These are phyloP conservation scores for Tylopilus sp. DNA, from an alignment of 1,284 basidiomycete genomes.

Conservation along the genomic window DNA sequence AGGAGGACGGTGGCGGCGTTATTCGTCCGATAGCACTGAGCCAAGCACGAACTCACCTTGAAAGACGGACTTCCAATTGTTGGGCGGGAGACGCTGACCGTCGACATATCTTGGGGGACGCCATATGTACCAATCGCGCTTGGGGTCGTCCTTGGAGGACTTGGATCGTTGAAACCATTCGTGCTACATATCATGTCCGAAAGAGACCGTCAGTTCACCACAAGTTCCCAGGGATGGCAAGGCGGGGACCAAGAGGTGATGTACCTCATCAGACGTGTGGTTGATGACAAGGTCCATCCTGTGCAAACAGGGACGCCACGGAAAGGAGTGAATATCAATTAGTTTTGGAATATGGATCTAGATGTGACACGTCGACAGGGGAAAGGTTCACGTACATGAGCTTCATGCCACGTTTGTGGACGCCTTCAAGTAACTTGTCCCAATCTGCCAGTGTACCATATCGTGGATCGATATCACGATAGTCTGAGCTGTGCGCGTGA, in stretches of 20 bases:
- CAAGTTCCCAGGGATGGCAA: not conserved
- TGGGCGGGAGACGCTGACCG: conserved; percentile 56
- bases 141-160: conserved; percentile 52
- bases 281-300: conserved; percentile 81
- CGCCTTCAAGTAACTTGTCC: conserved; percentile 56
- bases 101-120: conserved; percentile 53
- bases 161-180: conserved; percentile 70
- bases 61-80: conserved; percentile 70
- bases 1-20: not conserved
- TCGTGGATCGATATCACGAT: conserved; percentile 63
- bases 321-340: conserved; percentile 2
- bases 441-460: conserved; percentile 75
- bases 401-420: conserved; percentile 65
- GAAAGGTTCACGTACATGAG: conserved; percentile 46
- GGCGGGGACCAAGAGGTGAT: not conserved
- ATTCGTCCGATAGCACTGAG: not conserved
- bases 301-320: conserved; percentile 9
- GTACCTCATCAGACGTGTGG: conserved; percentile 68
- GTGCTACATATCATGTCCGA: conserved; percentile 40
- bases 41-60: conserved; percentile 41
- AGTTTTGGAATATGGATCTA: conserved; percentile 3
- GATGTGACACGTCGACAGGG: conserved; percentile 11
- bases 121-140: conserved; percentile 77
- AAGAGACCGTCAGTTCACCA: conserved; percentile 1
- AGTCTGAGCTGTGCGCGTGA: conserved; percentile 50